These are phyloP conservation scores for Auxenochlorella pyrenoidosa DNA, from an alignment of 139 green algal species.

Conservation along the genomic window DNA sequence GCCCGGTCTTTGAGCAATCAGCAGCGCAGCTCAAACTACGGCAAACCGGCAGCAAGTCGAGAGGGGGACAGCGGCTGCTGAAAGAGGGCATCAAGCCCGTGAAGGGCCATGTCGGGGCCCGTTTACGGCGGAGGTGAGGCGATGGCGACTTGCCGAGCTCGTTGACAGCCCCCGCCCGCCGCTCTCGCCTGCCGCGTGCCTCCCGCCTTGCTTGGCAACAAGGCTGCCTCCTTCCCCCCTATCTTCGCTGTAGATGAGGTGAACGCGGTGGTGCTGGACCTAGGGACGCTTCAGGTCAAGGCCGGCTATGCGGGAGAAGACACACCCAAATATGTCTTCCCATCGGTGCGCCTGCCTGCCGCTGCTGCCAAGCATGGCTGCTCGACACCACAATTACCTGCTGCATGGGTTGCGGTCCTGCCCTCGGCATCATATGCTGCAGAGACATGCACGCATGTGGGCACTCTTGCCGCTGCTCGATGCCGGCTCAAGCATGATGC, in stretches of 20 bases:
- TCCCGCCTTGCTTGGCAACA: not conserved
- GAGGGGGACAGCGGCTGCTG: not conserved
- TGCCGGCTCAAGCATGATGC: not conserved
- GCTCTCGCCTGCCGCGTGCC: not conserved
- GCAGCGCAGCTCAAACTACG: not conserved
- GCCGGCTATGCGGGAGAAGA: slow-evolving; percentile 97
- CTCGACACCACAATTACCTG: not conserved
- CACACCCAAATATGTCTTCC: slow-evolving; percentile 93
- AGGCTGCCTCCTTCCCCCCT: not conserved
- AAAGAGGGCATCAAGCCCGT: not conserved
- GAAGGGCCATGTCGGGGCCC: slow-evolving; percentile 9
- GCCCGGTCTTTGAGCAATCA: too few relatives aligned
- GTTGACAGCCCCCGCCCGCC: not conserved
- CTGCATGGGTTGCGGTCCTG: too few relatives aligned
- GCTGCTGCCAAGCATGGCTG: not conserved
- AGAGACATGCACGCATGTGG: too few relatives aligned
- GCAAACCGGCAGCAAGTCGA: too few relatives aligned
- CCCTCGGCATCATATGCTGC: too few relatives aligned
- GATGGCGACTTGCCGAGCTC: not conserved
- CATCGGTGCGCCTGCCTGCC: slow-evolving; percentile 64
- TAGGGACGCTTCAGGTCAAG: slow-evolving; percentile 83
- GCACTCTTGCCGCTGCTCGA: too few relatives aligned
- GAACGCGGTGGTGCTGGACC: slow-evolving; percentile 93
- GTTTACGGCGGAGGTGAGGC: slow-evolving; percentile 28
- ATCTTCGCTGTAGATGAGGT: slow-evolving; percentile 87